Base-by-base conservation (phyloP, 495 filamentous ascomycete species). In the Penicillium flavigenum region DNA sequence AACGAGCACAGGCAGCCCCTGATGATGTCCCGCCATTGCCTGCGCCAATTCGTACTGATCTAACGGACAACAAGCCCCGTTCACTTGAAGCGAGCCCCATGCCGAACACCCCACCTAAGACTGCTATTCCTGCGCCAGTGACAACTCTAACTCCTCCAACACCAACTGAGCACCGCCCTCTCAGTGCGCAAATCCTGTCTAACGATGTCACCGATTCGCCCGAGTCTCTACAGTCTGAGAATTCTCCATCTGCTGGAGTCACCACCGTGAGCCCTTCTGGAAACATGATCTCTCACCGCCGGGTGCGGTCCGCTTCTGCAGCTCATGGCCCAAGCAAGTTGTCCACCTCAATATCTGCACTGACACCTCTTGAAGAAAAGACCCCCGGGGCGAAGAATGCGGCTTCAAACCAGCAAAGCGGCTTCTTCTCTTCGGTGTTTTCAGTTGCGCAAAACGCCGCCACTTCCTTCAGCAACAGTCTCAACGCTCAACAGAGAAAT, bases 381-480 rank as follows among this genome's bases (percentile, higher is more conserved):
- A 75, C 79, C 1, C 71, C 81, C 8, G 75, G 71, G 22, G 66
- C 67, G 6, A 72, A 71, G 51, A 62, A 64, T n/a, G 47, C 69
- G 1, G 57, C 63, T 39, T 60, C 60, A 14, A 66, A 67, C 51
- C 77, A 78, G 46, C 80, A 70, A 43, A 79, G 78, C 44, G 90
- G 92, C 0, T 98, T 98, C 71, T 98, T 98, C 71, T 93, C 90
- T 7, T 89, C 87, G 16, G 88, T 98, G 66, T 90, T 98, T 63
- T 91, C 91, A 31, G 93, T 86, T 29, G 92, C 93, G 16, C 94
- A 98, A 66, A 98, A 89, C 73, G 93, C 95, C 39, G 93, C 94
- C n/a, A 91, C 83, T 61, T 86, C 85, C 2, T 65, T 99, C 5
- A 92, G 83, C 61, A 96, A 83, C 65, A 92, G 81, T 47, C 89